Evolutionary conservation across 108 stramenopile species (phyloP).

Genomic region (Pseudonitzschia multistriata): DNA sequence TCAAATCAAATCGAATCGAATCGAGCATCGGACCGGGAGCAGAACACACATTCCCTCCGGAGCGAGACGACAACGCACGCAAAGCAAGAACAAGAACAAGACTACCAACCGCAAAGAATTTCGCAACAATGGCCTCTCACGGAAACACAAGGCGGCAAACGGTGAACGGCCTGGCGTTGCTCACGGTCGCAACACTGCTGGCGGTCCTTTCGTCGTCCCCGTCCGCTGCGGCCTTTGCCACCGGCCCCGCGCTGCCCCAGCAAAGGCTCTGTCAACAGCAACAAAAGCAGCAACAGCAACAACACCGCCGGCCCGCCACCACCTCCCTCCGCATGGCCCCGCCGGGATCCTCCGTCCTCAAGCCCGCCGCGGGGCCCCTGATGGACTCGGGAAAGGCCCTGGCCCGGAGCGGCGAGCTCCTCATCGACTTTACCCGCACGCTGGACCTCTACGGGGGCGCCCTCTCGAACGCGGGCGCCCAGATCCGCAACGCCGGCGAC

Average conservation of each 20-base stretch:
- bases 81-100: too few species aligned
- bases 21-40: too few species aligned
- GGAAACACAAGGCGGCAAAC: neutral
- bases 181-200: neutral
- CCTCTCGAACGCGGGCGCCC: conserved; percentile 67
- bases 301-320: neutral
- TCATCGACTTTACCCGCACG: conserved; percentile 59
- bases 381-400: conserved; percentile 81
- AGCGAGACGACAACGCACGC: too few species aligned
- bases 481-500: conserved; percentile 72
- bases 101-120: too few species aligned
- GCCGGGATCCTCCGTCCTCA: conserved; percentile 36
- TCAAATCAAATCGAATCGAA: too few species aligned
- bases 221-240: neutral
- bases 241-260: neutral
- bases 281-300: neutral
- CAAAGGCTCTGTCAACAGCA: neutral
- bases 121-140: neutral
- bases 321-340: neutral
- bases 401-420: conserved; percentile 72
- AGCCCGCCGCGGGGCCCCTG: conserved; percentile 67
- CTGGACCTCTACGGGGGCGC: conserved; percentile 70
- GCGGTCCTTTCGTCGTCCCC: neutral
- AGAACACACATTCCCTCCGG: too few species aligned
- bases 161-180: neutral